Conservation (phyloP, 768 basidiomycete genomes). For the Phanerochaete carnosa region DNA sequence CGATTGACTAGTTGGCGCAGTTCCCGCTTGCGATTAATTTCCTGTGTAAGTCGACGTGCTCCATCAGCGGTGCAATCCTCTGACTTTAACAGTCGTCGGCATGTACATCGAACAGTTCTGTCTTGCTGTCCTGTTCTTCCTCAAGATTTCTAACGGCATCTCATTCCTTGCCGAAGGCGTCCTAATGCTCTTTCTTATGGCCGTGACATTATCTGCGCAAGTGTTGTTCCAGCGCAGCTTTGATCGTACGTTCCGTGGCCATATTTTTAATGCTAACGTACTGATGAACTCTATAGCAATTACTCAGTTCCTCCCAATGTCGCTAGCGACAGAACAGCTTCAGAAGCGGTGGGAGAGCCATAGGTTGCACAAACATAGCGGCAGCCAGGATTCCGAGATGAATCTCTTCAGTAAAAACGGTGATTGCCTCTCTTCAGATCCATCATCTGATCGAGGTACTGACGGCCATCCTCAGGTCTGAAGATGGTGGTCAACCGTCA, state of each 20-base stretch:
- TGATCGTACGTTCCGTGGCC: constrained; percentile 31
- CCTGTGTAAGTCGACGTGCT: constrained; percentile 37
- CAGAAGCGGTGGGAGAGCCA: constrained; percentile 36
- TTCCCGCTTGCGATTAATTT: constrained; percentile 43
- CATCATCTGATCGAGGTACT: background rate
- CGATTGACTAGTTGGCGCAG: constrained; percentile 17
- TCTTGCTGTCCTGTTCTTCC: constrained; percentile 65
- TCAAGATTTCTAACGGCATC: constrained; percentile 39
- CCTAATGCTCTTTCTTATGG: constrained; percentile 58
- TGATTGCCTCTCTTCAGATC: background rate
- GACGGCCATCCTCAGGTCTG: constrained; percentile 4
- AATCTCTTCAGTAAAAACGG: constrained; percentile 26
- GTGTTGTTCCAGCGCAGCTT: constrained; percentile 36
- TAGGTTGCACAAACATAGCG: constrained; percentile 3
- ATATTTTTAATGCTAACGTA: background rate
- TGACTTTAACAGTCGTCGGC: constrained; percentile 46
- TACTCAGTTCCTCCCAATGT: constrained; percentile 54
- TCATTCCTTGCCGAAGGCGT: constrained; percentile 41
- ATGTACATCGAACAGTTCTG: constrained; percentile 72
- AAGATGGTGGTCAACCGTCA: constrained; percentile 11
- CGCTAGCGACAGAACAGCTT: constrained; percentile 57
- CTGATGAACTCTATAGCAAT: constrained; percentile 36
- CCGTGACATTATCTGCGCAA: constrained; percentile 46
- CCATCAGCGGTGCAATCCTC: background rate
- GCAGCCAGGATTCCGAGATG: constrained; percentile 10